A percentile compares a stretch with the other conserved stretches of the same genome.
Conservation (phyloP, 495 filamentous ascomycete genomes). For the Annulohypoxylon nitens region DNA sequence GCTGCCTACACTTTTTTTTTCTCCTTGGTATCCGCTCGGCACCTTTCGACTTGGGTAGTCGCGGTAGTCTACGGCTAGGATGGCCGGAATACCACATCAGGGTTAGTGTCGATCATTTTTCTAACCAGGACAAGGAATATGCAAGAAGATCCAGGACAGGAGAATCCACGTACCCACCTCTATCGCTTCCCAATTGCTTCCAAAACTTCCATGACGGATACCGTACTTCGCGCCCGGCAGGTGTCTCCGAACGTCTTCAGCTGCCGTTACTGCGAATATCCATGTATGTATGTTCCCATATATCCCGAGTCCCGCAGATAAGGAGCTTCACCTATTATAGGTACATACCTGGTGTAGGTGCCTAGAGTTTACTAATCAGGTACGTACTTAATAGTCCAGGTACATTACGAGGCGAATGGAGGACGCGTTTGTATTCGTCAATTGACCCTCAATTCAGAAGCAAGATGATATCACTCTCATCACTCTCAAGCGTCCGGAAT, state of each 20-base stretch:
- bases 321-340: neutral
- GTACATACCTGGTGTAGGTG: neutral
- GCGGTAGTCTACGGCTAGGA: constrained; percentile 19
- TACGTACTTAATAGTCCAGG: neutral
- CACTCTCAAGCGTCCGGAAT: neutral
- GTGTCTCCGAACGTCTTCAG: constrained; percentile 5
- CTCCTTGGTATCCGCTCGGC: neutral
- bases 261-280: neutral
- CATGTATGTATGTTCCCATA: neutral
- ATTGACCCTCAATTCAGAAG: constrained; percentile 34
- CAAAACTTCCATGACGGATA: constrained; percentile 3
- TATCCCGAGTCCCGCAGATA: constrained; percentile 2
- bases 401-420: too few species aligned
- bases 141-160: neutral
- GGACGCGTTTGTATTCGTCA: constrained; percentile 9
- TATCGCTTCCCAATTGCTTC: constrained; percentile 15
- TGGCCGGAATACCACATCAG: constrained; percentile 34
- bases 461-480: constrained; percentile 41
- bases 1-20: constrained; percentile 1
- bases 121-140: neutral
- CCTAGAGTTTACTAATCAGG: neutral
- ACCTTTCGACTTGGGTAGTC: constrained; percentile 1
- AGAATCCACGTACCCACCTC: neutral
- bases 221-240: constrained; percentile 4
- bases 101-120: constrained; percentile 38